Base-by-base conservation (phyloP, 2,329 filamentous ascomycete genomes). In the Neopestalotiopsis rosae region DNA sequence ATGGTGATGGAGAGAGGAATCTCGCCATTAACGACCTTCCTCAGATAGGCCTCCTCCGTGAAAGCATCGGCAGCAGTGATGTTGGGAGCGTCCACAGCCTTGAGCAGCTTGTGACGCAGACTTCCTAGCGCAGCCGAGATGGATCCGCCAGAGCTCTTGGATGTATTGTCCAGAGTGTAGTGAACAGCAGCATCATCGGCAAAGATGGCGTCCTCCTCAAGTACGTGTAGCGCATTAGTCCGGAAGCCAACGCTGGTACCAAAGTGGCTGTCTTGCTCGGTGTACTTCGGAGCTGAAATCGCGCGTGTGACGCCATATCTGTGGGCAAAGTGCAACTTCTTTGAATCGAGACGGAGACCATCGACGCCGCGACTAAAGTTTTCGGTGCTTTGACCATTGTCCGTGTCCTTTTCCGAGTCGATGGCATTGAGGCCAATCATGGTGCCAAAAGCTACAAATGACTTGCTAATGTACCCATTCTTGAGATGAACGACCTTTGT, bases 341-440 rank as follows among this genome's bases (percentile, higher is more conserved):
- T 87, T 32, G 82, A 85, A 67, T 86, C 86, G 0, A 90, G 79
- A 2, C 81, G 80, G 4, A 90, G 83, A 0, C 87, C 88, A 71
- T 90, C 88, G 4, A 88, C 79, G 7, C 86, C 90, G 12, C 89
- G 85, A 61, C 86, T 88, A 73, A 91, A 91, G 5, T 80, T 75
- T 0, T 81, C 76, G 0, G 79, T 77, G 68, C 80, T 82, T 1
- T 76, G 75, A 1, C 87, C 87, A 69, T 89, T 88, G 71, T 88
- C 86, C 0, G 85, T 87, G 61, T 81, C 79, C 7, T 80, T 75
- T 71, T 92, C 91, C 4, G 83, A 83, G 68, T 88, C 85, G 66
- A 93, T 92, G 66, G 88, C 90, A 70, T 87, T 87, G 6, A 93
- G 83, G 0, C 91, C 91, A 0, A 93, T 79, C 1, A 81, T 81